Evolutionary conservation across 2,329 filamentous ascomycete genomes (phyloP), one percentile per base, ranked within the genome.

Genomic region (Colletotrichum horii): DNA sequence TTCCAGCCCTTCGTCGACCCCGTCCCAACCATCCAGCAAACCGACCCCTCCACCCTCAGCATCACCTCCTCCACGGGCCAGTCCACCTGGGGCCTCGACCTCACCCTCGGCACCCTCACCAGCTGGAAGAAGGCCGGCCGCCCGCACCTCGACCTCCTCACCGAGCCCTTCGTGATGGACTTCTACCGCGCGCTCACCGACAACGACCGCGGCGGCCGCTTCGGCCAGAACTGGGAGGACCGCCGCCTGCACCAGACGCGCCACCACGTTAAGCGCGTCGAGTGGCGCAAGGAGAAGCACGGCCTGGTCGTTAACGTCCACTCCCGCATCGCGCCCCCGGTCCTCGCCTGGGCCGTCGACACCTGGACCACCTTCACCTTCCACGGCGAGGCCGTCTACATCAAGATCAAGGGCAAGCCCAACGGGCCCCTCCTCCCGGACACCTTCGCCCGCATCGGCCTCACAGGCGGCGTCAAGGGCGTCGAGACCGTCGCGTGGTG

Each of bases 151-250:
- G 87, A 88, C 77, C 79, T 89, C 32, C 84, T 91, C 65, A 86
- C 85, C 6, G 80, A 85, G 34, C 87, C 88, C 1, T 79, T 88
- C 4, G 77, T 83, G 3, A 85, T 93, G 55, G 87, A 88, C 76
- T 90, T 94, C 80, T 94, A 92, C 85, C 91, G 93, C 52, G 90
- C 93, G 1, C 86, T 89, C 48, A 94, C 92, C 0, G 91, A 94
- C 83, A 94, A 94, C 80, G 93, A 94, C 80, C 85, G 87, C 6
- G 89, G 89, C 0, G 85, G 86, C 8, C 83, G 86, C 19, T 90
- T 91, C 77, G 92, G 91, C 1, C 84, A 86, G 67, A 87, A 92
- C 76, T 94, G 93, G 92, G 82, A 85, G 14, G 85, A 87, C 22
- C 79, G 83, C 8, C 84, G 86, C 4, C 79, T 90, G 0, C 85